Evolutionary conservation across 1,139 yeast species (phyloP).

Genomic region (Meyerozyma elateridarum): DNA sequence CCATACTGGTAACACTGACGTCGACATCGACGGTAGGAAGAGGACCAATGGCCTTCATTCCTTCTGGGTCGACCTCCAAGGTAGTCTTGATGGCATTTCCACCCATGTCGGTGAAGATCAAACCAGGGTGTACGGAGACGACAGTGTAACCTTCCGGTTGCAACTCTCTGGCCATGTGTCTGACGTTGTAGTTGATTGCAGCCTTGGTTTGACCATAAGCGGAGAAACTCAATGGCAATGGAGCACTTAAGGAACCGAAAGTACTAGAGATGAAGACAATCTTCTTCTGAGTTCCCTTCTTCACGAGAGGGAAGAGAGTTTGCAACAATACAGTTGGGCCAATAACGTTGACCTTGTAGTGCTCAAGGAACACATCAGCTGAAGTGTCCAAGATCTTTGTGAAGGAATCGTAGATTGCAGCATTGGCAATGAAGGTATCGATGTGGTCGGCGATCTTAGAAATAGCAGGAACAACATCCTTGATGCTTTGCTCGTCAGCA

Average conservation of each 20-base stretch:
- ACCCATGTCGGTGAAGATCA: conserved; percentile 24
- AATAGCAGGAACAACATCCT: background rate
- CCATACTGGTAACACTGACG: conserved; percentile 7
- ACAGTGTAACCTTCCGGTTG: conserved; percentile 17
- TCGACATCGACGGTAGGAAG: conserved; percentile 8
- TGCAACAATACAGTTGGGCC: conserved; percentile 9
- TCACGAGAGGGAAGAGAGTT: conserved; percentile 5
- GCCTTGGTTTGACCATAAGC: conserved; percentile 33
- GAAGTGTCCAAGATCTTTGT: conserved; percentile 1
- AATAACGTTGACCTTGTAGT: conserved; percentile 8
- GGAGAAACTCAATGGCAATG: conserved; percentile 5
- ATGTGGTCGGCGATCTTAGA: conserved; percentile 5
- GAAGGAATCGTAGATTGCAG: conserved; percentile 5
- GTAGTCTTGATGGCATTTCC: background rate
- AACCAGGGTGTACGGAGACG: conserved; percentile 26
- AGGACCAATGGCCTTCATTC: background rate
- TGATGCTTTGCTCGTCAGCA: conserved; percentile 1
- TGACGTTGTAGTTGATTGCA: conserved; percentile 23
- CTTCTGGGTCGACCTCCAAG: background rate
- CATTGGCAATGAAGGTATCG: conserved; percentile 7
- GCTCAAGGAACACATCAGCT: conserved; percentile 3
- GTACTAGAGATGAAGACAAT: conserved; percentile 6
- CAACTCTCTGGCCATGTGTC: conserved; percentile 17
- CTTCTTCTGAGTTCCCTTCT: conserved; percentile 17
- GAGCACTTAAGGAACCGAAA: conserved; percentile 1